Conservation (phyloP, 2,329 filamentous ascomycete genomes). For the Aspergillus sojae region DNA sequence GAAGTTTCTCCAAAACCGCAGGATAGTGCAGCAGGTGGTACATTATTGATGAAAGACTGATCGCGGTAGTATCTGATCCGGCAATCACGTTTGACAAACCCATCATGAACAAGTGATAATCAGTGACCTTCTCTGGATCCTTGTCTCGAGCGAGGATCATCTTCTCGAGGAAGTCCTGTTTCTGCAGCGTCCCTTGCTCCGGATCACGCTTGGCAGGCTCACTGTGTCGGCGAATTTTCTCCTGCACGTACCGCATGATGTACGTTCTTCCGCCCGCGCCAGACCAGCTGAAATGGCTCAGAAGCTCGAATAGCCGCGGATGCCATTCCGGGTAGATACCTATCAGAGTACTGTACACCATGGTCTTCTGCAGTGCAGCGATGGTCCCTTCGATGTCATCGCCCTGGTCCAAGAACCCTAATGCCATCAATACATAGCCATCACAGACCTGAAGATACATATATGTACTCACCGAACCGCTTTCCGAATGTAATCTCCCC, state of each 20-base stretch:
- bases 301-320: conserved; percentile 32
- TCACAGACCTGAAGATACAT: background rate
- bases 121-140: conserved; percentile 47
- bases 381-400: conserved; percentile 51
- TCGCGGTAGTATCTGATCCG: conserved; percentile 52
- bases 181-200: conserved; percentile 12
- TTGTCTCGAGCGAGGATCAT: conserved; percentile 44
- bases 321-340: conserved; percentile 50
- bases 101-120: conserved; percentile 44
- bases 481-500: conserved; percentile 51
- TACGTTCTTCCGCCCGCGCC: conserved; percentile 36
- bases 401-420: conserved; percentile 52
- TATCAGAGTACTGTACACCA: conserved; percentile 43
- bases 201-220: conserved; percentile 13
- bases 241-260: conserved; percentile 35
- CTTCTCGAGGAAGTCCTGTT: conserved; percentile 48
- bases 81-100: conserved; percentile 38
- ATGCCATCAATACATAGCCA: conserved; percentile 21
- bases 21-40: conserved; percentile 48
- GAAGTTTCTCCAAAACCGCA: conserved; percentile 26
- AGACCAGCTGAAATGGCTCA: conserved; percentile 32
- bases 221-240: conserved; percentile 34
- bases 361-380: conserved; percentile 37
- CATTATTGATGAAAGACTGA: conserved; percentile 50
- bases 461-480: conserved; percentile 26